Conservation (phyloP, 1,139 yeast genomes). For the Geotrichum klebahnii region DNA sequence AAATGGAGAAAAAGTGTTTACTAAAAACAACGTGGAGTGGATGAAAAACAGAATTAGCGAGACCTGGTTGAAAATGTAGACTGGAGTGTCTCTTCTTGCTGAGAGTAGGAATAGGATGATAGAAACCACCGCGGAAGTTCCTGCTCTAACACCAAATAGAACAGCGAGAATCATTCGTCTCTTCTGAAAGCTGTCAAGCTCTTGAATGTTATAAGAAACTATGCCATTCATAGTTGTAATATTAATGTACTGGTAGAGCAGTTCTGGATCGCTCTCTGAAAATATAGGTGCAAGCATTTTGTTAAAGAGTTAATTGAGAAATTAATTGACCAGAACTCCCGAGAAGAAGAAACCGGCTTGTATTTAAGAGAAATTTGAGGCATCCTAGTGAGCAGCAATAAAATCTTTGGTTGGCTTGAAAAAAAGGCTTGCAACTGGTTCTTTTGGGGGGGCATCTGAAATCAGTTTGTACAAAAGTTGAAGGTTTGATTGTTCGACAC, state of each 20-base stretch:
- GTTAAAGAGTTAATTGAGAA: too few relatives aligned
- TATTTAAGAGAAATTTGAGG: too few relatives aligned
- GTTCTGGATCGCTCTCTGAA: slow-evolving; percentile 10
- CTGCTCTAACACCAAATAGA: slow-evolving; percentile 40
- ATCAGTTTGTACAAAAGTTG: too few relatives aligned
- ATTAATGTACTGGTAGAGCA: slow-evolving; percentile 14
- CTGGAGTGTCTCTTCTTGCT: slow-evolving; percentile 35
- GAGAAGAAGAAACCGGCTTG: too few relatives aligned
- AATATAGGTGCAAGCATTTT: slow-evolving; percentile 8
- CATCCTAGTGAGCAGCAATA: too few relatives aligned
- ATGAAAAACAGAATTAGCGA: slow-evolving; percentile 54
- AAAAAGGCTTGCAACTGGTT: too few relatives aligned
- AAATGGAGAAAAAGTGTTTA: slow-evolving; percentile 52
- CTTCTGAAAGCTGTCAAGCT: slow-evolving; percentile 39
- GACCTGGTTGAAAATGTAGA: slow-evolving; percentile 63
- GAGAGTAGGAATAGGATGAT: slow-evolving; percentile 26
- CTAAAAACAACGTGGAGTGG: slow-evolving; percentile 57
- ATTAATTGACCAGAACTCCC: too few relatives aligned
- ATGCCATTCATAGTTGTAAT: slow-evolving; percentile 15
- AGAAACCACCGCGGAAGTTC: slow-evolving; percentile 35
- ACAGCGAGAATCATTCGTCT: slow-evolving; percentile 37
- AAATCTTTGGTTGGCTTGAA: too few relatives aligned
- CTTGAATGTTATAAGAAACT: slow-evolving; percentile 18
- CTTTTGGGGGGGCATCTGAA: too few relatives aligned
- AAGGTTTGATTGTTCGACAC: too few relatives aligned